These are phyloP conservation scores for Chlorencoelia australis DNA, from an alignment of 2,329 filamentous ascomycete species.

Conservation along the genomic window DNA sequence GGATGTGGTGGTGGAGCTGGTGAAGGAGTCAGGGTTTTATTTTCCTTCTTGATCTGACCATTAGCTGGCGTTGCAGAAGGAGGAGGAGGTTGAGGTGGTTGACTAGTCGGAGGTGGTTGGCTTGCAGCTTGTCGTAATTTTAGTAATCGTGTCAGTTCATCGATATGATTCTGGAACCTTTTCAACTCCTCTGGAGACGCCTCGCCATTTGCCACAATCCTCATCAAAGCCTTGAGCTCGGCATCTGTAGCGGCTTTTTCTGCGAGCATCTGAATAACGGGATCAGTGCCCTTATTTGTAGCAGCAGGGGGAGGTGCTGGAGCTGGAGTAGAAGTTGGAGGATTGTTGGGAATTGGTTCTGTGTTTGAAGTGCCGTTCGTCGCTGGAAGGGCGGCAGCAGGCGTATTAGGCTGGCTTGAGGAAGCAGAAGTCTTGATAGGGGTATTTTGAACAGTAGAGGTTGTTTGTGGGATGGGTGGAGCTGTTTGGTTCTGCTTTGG, in stretches of 20 bases:
- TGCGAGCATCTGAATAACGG: constrained; percentile 71
- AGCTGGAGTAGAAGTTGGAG: constrained; percentile 1
- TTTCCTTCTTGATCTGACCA: constrained; percentile 11
- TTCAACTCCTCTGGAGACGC: constrained; percentile 62
- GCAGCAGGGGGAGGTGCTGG: constrained; percentile 11
- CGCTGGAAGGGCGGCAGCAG: not conserved
- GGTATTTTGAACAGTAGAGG: constrained; percentile 14
- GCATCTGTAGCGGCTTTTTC: constrained; percentile 65
- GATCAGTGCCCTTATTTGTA: constrained; percentile 44
- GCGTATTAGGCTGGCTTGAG: not conserved
- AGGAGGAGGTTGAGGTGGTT: constrained; percentile 12
- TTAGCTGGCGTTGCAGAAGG: constrained; percentile 6
- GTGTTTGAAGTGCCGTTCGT: not conserved
- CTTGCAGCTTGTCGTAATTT: constrained; percentile 46
- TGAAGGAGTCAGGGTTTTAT: constrained; percentile 18
- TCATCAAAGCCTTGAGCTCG: constrained; percentile 69
- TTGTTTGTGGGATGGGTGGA: constrained; percentile 20
- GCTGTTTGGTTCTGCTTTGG: constrained; percentile 21
- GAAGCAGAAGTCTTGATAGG: not conserved
- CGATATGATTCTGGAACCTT: constrained; percentile 71
- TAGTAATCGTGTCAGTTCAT: constrained; percentile 61
- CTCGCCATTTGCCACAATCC: constrained; percentile 66
- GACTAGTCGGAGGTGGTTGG: constrained; percentile 14
- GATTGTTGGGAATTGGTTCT: constrained; percentile 1
- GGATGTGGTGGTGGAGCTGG: constrained; percentile 12